Evolutionary conservation across 257 asterid species (phyloP), one percentile per base, ranked within the genome.

Genomic region (Galeopsis tetrahit): DNA sequence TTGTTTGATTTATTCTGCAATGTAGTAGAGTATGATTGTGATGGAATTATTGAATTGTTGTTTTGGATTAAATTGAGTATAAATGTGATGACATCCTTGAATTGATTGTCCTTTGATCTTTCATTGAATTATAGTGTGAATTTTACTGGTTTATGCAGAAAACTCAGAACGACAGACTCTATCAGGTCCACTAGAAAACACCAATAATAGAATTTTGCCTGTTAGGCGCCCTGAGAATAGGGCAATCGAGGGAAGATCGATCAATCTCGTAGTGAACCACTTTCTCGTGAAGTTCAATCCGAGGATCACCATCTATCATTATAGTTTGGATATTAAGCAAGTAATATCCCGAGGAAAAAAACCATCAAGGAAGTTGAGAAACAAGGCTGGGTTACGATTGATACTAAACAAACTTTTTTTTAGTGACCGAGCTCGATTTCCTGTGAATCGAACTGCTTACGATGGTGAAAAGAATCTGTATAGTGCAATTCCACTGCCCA

Each of bases 381-480:
- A 76, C 43, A 86, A 83, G 76, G 57, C 75, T 58, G 74, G 77
- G 58, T 76, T 83, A 49, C 82, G 79, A 13, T 48, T 61, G 66
- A 80, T 90, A 35, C 77, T 83, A 32, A 81, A 83, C 52, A 78
- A 87, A 78, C 79, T 86, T 31, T 86, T 77, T 36, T 62, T 71
- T 21, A 87, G 79, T 56, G 69, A 86, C 17, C 82, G 84, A n/a
- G 79, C 81, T 4, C 74, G 68, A 5, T 87, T 87, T 76, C 96
- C 94, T 7, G 28, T 69, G 15, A 77, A 82, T 42, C 85, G 80
- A 64, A 83, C 85, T 56, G 83, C 90, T 14, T 90, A 85, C 69
- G 96, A 90, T 6, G 95, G 96, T 38, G 89, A 88, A 35, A 90
- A 86, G 84, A 90, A 88, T 67, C 82, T 90, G 17, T 90, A 83